These are phyloP conservation scores for Penicillium desertorum DNA, from an alignment of 495 filamentous ascomycete species.

Conservation along the genomic window DNA sequence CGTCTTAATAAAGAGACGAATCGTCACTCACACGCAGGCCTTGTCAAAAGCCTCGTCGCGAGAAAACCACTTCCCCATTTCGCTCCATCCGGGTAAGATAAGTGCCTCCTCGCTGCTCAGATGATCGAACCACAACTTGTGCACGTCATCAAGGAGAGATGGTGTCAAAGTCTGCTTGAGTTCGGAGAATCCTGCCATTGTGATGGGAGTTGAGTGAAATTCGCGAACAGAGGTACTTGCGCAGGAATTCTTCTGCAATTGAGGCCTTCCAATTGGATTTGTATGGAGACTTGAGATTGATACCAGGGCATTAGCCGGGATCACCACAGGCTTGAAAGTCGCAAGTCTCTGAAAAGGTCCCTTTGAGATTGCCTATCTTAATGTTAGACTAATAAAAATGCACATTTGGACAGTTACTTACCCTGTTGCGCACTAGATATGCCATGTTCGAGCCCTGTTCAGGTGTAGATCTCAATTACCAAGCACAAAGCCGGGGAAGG, in stretches of 20 bases:
- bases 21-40: constrained; percentile 28
- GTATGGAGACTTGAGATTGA: neutral
- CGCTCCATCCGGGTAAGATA: constrained; percentile 20
- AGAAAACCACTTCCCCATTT: constrained; percentile 32
- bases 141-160: constrained; percentile 23
- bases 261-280: neutral
- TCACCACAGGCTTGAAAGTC: neutral
- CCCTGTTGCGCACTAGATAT: neutral
- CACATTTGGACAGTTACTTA: neutral
- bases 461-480: constrained; percentile 2
- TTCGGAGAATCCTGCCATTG: constrained; percentile 8
- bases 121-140: constrained; percentile 30
- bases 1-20: neutral
- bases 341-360: neutral
- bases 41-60: constrained; percentile 29
- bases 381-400: neutral
- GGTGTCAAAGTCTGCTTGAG: constrained; percentile 26
- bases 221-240: neutral
- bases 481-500: neutral
- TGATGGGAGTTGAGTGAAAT: constrained; percentile 12
- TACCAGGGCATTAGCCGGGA: constrained; percentile 1
- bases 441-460: neutral
- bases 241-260: neutral
- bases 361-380: neutral
- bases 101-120: constrained; percentile 15